These are phyloP conservation scores for Cladorrhinum samala DNA, from an alignment of 495 filamentous ascomycete genomes.

Conservation along the genomic window DNA sequence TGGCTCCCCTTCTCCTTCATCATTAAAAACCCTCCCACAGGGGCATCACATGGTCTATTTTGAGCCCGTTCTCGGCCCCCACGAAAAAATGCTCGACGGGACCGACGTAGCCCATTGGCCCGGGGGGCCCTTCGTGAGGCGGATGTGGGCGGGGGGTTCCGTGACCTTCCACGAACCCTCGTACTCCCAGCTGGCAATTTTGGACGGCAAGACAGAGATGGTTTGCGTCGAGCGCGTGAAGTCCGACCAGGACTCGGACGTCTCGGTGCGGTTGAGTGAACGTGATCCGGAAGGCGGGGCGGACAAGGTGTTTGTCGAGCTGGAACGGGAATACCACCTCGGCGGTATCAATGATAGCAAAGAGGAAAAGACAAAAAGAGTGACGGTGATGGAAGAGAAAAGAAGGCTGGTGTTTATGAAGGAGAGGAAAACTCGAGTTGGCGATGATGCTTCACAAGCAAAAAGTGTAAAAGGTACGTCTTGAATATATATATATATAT, in stretches of 20 bases:
- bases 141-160: conserved; percentile 76
- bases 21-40: conserved; percentile 38
- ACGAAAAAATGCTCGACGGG: conserved; percentile 58
- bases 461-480: background rate
- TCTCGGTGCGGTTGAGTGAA: conserved; percentile 37
- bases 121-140: conserved; percentile 53
- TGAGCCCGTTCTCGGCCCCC: conserved; percentile 50
- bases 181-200: conserved; percentile 25
- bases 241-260: background rate
- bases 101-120: conserved; percentile 67
- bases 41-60: conserved; percentile 74
- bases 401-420: conserved; percentile 38
- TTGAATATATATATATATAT: background rate
- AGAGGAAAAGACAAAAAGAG: background rate
- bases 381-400: conserved; percentile 25
- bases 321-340: conserved; percentile 33
- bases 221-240: conserved; percentile 59
- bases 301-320: conserved; percentile 41
- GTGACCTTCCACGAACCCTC: conserved; percentile 27
- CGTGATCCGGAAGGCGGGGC: conserved; percentile 14
- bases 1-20: conserved; percentile 15
- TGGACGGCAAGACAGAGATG: conserved; percentile 38
- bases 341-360: background rate
- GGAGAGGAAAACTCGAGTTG: conserved; percentile 14
- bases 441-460: background rate